phyloP scores from a whole-genome alignment of 129 eudicot species.

The Tagetes erecta region DNA sequence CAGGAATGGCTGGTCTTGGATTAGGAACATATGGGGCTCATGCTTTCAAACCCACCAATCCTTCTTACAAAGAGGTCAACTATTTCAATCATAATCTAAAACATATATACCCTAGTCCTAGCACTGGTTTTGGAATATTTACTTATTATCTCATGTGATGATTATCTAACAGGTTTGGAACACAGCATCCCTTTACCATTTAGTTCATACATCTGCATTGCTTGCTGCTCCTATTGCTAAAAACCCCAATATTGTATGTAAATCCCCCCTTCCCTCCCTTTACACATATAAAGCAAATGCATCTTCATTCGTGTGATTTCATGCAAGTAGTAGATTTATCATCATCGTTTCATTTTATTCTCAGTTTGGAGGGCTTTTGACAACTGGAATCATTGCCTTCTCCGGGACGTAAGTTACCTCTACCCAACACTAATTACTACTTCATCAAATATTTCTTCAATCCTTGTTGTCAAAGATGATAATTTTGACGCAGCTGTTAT shows the following conservation, averaged over 20 bases:
- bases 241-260: constrained; percentile 70
- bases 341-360: constrained; percentile 11
- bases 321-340: background rate
- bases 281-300: background rate
- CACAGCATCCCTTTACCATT: constrained; percentile 85
- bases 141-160: too few relatives aligned
- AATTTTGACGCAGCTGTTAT: constrained; percentile 65
- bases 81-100: too few relatives aligned
- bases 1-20: constrained; percentile 87
- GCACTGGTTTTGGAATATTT: background rate
- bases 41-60: constrained; percentile 79
- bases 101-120: too few relatives aligned
- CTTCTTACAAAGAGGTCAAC: constrained; percentile 71
- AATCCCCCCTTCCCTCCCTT: background rate
- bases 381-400: constrained; percentile 80
- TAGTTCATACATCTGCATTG: constrained; percentile 93
- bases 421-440: too few relatives aligned
- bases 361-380: constrained; percentile 87
- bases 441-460: too few relatives aligned
- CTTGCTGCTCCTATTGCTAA: constrained; percentile 79
- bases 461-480: constrained; percentile 21
- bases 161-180: constrained; percentile 64
- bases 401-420: constrained; percentile 77
- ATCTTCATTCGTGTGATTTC: background rate
- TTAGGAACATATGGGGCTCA: constrained; percentile 95